These are phyloP conservation scores for Didymella glomerata DNA, from an alignment of 2,329 filamentous ascomycete genomes.

Conservation along the genomic window DNA sequence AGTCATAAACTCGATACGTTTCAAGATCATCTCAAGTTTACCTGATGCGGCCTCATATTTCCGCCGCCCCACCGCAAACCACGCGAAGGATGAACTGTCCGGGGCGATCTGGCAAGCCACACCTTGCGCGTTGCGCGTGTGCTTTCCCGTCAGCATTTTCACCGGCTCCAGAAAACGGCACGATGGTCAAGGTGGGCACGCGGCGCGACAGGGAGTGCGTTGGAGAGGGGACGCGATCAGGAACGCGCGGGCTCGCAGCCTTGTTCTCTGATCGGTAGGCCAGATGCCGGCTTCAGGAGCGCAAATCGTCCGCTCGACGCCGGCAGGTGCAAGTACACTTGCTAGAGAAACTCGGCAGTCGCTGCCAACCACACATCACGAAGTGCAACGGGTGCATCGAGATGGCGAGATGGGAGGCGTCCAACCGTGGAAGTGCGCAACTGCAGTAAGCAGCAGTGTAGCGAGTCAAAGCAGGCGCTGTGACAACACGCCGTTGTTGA, in stretches of 20 bases:
- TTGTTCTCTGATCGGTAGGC: slow-evolving; percentile 16
- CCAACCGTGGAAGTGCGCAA: neutral
- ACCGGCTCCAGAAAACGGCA: neutral
- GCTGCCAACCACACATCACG: slow-evolving; percentile 4
- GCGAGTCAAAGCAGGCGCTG: neutral
- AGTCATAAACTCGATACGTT: slow-evolving; percentile 13
- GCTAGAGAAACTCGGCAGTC: neutral
- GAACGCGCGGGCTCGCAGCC: slow-evolving; percentile 4
- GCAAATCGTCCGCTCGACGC: neutral
- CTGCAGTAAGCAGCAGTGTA: neutral
- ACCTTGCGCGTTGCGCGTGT: slow-evolving; percentile 1
- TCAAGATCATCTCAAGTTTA: neutral
- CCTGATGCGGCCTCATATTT: slow-evolving; percentile 4
- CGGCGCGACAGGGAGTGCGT: neutral
- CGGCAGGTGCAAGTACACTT: neutral
- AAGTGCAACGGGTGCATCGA: neutral
- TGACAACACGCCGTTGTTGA: slow-evolving; percentile 10
- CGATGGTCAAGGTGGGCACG: neutral
- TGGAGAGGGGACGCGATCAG: neutral
- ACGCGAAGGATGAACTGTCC: slow-evolving; percentile 15
- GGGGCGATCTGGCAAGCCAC: slow-evolving; percentile 13
- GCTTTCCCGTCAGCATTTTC: slow-evolving; percentile 1
- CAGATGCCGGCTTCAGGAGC: slow-evolving; percentile 4
- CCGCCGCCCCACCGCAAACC: slow-evolving; percentile 7
- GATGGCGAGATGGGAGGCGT: neutral